Evolutionary conservation across 1,284 basidiomycete species (phyloP).

Genomic region (Melanopsichium pennsylvanicum): DNA sequence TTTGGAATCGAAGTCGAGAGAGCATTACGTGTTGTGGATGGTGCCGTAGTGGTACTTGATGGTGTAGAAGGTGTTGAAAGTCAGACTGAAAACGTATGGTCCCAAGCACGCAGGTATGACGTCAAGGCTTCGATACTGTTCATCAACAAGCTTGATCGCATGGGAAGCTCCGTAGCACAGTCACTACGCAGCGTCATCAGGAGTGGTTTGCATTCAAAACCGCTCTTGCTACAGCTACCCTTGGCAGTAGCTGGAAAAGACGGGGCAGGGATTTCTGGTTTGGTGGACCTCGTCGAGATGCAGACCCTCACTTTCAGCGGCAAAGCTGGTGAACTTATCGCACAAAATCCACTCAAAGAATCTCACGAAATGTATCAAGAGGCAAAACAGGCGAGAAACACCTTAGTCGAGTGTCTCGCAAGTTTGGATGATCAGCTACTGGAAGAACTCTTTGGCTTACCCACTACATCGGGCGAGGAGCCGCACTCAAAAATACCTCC

Average conservation of each 20-base stretch:
- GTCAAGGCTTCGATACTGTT: conserved; percentile 81
- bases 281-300: conserved; percentile 58
- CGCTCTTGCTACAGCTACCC: conserved; percentile 78
- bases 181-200: conserved; percentile 77
- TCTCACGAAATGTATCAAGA: conserved; percentile 72
- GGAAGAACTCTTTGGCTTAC: conserved; percentile 70
- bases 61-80: conserved; percentile 90
- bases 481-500: conserved; percentile 71
- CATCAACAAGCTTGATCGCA: conserved; percentile 85
- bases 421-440: conserved; percentile 82
- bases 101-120: conserved; percentile 81
- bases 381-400: conserved; percentile 74
- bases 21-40: conserved; percentile 86
- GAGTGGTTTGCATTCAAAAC: conserved; percentile 75
- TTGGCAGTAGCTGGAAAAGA: conserved; percentile 76
- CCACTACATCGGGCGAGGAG: conserved; percentile 69
- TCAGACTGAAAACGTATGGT: conserved; percentile 88
- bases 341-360: conserved; percentile 13
- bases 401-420: conserved; percentile 78
- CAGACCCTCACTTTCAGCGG: conserved; percentile 47
- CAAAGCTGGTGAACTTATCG: conserved; percentile 52
- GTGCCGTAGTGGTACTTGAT: conserved; percentile 84
- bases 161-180: conserved; percentile 78
- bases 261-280: conserved; percentile 74
- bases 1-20: conserved; percentile 95